Evolutionary conservation across 345 rosid species (phyloP).

Genomic region (Microcos paniculata): DNA sequence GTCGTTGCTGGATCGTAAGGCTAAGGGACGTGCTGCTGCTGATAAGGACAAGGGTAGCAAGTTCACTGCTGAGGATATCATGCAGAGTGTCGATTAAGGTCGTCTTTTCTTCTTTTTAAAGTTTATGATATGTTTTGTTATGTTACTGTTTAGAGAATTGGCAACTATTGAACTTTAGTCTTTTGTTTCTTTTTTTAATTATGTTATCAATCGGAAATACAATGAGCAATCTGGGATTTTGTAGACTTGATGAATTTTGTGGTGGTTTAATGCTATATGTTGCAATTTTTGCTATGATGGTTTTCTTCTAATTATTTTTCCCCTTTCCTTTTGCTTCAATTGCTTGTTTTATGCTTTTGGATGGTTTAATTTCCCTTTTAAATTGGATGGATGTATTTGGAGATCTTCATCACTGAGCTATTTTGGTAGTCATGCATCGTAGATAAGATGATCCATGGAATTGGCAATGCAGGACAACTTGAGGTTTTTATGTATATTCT

Average conservation of each 20-base stretch:
- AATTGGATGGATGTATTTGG: not conserved
- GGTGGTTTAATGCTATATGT: slow-evolving; percentile 11
- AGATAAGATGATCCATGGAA: not conserved
- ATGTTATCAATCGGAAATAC: slow-evolving; percentile 10
- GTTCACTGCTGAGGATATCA: slow-evolving; percentile 71
- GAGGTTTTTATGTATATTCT: not conserved
- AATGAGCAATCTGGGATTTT: not conserved
- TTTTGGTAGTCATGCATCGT: not conserved
- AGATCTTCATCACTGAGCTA: not conserved
- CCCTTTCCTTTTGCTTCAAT: not conserved
- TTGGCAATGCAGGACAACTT: too few species aligned
- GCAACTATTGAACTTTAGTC: not conserved
- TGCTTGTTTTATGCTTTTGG: not conserved
- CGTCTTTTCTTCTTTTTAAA: not conserved
- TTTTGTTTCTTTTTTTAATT: not conserved
- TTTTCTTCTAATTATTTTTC: not conserved
- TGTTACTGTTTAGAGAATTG: not conserved
- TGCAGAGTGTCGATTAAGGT: slow-evolving; percentile 70
- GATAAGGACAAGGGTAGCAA: slow-evolving; percentile 83
- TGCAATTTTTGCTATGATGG: not conserved
- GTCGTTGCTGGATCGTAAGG: slow-evolving; percentile 69
- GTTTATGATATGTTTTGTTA: not conserved
- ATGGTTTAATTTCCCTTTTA: not conserved
- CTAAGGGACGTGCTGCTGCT: slow-evolving; percentile 72
- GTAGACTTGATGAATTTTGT: not conserved